Evolutionary conservation across 805 yeast species (phyloP), one percentile per base, ranked within the genome.

Genomic region (Nakazawaea wyomingensis): DNA sequence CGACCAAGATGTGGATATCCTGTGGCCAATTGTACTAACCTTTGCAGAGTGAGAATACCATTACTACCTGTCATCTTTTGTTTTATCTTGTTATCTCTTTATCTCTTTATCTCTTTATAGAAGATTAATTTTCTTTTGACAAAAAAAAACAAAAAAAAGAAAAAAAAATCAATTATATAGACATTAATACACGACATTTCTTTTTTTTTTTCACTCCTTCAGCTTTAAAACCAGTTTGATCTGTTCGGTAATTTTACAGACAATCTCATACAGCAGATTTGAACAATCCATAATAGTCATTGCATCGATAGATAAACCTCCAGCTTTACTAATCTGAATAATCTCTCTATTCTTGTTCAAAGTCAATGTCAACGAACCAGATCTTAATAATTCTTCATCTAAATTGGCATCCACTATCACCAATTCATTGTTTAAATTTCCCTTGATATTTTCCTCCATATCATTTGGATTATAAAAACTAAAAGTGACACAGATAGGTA

Each of bases 401-500:
- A 78, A 64, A 13, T 80, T 78, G 1, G 96, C 84, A 62, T 91
- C 99, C 22, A 85, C 68, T 4, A 88, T 60, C 10, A 79, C 72
- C 20, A 83, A 69, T 52, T 85, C 87, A 24, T 64, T 65, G 49
- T 73, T 74, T 26, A 68, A 62, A 17, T 76, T 82, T 41, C 89
- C 88, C 57, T 82, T 83, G 47, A 83, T 76, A 54, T 81, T 83
- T 53, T 78, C 80, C 49, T 82, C 90, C 29, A 72, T 70, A 37
- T 72, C 80, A 44, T 55, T 62, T 4, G 86, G 83, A 52, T 85
- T 83, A 68, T 77, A 88, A 54, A 91, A 85, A n/a, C 88, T 82
- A 64, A 85, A 90, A 0, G 96, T 83, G 4, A 88, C 79, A 62
- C 96, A 88, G 36, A 91, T 75, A 1, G 99, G 99, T 3, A 88